Evolutionary conservation across 2,329 filamentous ascomycete species (phyloP).

Genomic region (Colletotrichum incanum): DNA sequence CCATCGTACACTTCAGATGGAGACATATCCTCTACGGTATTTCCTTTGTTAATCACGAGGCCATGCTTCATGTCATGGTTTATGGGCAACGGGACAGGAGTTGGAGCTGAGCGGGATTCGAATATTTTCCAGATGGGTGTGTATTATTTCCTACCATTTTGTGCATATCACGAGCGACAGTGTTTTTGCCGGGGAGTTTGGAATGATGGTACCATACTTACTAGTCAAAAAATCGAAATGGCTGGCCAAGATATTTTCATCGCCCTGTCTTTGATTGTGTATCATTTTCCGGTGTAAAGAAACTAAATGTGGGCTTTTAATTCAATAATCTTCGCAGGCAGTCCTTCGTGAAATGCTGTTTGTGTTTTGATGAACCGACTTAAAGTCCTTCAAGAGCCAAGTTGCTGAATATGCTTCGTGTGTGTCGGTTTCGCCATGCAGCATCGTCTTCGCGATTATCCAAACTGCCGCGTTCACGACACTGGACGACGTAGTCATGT

Average conservation of each 20-base stretch:
- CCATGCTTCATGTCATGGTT: slow-evolving; percentile 4
- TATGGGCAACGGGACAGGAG: slow-evolving; percentile 2
- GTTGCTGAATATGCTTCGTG: no score
- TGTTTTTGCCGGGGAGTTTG: background rate
- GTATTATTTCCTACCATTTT: slow-evolving; percentile 17
- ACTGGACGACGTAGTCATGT: background rate
- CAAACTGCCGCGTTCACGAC: background rate
- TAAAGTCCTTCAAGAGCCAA: background rate
- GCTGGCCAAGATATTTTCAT: slow-evolving; percentile 2
- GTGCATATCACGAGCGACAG: background rate
- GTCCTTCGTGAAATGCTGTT: no score
- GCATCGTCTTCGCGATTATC: no score
- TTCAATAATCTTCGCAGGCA: no score
- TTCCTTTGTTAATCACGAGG: slow-evolving; percentile 2
- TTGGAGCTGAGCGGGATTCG: background rate
- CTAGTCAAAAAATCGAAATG: background rate
- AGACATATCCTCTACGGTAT: background rate
- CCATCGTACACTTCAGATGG: background rate
- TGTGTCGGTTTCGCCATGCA: background rate
- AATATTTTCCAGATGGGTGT: background rate
- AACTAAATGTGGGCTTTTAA: no score
- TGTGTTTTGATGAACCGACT: background rate
- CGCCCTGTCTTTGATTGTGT: no score
- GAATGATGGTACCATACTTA: background rate
- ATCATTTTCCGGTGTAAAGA: no score